A percentile compares a stretch with the other conserved stretches of the same genome.
These are phyloP conservation scores for Aspergillus felis DNA, from an alignment of 2,329 filamentous ascomycete species.

Conservation along the genomic window DNA sequence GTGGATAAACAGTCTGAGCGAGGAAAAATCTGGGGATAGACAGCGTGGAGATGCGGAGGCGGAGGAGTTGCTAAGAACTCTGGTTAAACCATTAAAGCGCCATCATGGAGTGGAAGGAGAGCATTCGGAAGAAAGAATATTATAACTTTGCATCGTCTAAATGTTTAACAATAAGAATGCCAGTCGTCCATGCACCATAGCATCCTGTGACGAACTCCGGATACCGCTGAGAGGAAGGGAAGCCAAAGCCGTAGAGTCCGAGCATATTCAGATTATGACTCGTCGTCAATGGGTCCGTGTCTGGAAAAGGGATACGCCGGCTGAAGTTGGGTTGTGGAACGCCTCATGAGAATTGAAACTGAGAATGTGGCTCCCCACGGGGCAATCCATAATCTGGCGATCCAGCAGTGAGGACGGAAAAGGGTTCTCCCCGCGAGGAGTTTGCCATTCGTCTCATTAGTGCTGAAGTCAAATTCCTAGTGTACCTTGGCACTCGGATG, in stretches of 20 bases:
- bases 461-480: background rate
- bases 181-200: background rate
- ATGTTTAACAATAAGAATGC: too few species aligned
- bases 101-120: too few species aligned
- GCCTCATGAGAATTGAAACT: too few species aligned
- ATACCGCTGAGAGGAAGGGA: slow-evolving; percentile 1
- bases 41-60: background rate
- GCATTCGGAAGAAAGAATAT: background rate
- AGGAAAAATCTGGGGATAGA: slow-evolving; percentile 13
- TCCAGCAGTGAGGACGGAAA: slow-evolving; percentile 1
- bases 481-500: background rate
- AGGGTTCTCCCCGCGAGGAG: slow-evolving; percentile 6
- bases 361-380: too few species aligned
- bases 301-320: background rate
- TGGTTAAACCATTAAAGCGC: background rate
- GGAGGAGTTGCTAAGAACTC: background rate
- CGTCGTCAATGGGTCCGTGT: background rate
- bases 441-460: background rate
- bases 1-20: background rate
- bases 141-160: background rate
- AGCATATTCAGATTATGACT: too few species aligned
- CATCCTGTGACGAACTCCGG: slow-evolving; percentile 1
- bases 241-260: background rate
- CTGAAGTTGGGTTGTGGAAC: too few species aligned
- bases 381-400: too few species aligned